Conservation (phyloP, 1,284 basidiomycete species). For the Wallemia mellicola region DNA sequence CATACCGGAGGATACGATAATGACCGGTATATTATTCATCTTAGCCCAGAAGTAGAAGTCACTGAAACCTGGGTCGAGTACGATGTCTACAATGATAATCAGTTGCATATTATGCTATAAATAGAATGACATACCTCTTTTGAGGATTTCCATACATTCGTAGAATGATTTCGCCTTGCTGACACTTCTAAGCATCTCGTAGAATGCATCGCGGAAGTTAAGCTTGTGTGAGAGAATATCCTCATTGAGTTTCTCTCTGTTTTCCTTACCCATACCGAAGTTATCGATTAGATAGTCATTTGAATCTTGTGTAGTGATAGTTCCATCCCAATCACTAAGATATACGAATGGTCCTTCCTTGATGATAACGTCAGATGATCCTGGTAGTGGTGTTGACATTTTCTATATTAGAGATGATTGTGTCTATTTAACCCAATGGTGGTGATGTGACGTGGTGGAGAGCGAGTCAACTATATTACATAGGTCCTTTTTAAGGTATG, state of each 20-base stretch:
- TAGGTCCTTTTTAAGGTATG: too few species aligned
- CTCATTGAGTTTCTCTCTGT: neutral
- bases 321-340: conserved; percentile 1
- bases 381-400: neutral
- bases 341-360: neutral
- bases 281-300: neutral
- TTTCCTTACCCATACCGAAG: neutral
- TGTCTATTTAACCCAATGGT: too few species aligned
- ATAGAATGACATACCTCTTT: too few species aligned
- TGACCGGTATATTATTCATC: conserved; percentile 41
- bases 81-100: too few species aligned
- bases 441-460: too few species aligned
- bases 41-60: conserved; percentile 57
- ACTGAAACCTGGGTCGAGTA: conserved; percentile 59
- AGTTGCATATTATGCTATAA: too few species aligned
- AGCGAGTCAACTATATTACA: too few species aligned
- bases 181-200: conserved; percentile 4
- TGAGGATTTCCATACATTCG: conserved; percentile 38
- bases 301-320: neutral
- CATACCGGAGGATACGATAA: conserved; percentile 87
- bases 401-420: neutral
- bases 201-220: conserved; percentile 2
- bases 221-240: neutral
- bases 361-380: neutral
- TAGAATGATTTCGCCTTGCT: conserved; percentile 24